Percentiles rank a stretch among this genome's conserved stretches.
These are phyloP conservation scores for Metarhizium guizhouense DNA, from an alignment of 2,329 filamentous ascomycete genomes.

Conservation along the genomic window DNA sequence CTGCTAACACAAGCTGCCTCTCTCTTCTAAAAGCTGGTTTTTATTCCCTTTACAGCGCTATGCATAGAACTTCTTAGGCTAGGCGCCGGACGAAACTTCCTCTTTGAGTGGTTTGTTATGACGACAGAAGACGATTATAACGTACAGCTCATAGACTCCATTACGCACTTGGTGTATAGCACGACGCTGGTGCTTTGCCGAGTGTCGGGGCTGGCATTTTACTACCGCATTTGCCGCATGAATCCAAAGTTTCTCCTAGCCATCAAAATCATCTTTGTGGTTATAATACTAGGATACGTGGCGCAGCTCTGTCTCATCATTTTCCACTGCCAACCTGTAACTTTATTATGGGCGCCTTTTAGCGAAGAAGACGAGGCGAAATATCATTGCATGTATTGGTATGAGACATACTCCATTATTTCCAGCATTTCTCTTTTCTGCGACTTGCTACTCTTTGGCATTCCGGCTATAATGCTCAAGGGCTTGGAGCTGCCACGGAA, in stretches of 20 bases:
- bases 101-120: background rate
- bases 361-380: too few species aligned
- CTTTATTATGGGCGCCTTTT: background rate
- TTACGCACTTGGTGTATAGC: constrained; percentile 1
- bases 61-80: background rate
- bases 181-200: constrained; percentile 3
- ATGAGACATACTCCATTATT: background rate
- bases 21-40: background rate
- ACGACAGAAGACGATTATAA: background rate
- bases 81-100: background rate
- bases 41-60: background rate
- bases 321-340: constrained; percentile 4
- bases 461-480: constrained; percentile 3
- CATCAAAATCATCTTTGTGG: constrained; percentile 1
- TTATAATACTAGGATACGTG: constrained; percentile 1
- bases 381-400: background rate
- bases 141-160: background rate
- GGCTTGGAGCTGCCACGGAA: constrained; percentile 1
- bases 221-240: constrained; percentile 4
- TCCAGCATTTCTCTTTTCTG: constrained; percentile 1
- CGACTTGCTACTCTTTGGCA: constrained; percentile 4
- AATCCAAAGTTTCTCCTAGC: constrained; percentile 1
- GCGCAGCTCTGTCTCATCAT: constrained; percentile 2
- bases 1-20: background rate
- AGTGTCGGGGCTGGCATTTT: constrained; percentile 4